These are phyloP conservation scores for Aspergillus sp. DNA, from an alignment of 2,329 filamentous ascomycete genomes.

Conservation along the genomic window DNA sequence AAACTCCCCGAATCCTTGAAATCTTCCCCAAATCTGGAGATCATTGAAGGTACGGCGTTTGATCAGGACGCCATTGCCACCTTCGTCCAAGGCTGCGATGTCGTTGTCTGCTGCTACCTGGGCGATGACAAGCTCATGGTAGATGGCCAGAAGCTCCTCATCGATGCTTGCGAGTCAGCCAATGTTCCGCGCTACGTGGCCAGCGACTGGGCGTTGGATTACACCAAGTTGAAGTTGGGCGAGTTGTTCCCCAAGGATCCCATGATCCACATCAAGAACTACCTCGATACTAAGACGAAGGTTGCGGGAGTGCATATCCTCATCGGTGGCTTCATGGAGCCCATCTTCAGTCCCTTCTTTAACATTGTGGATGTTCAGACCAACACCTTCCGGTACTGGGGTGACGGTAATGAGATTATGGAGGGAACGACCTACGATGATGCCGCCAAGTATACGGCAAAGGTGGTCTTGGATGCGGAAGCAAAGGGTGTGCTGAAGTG, in stretches of 20 bases:
- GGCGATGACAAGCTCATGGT: conserved; percentile 44
- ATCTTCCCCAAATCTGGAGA: conserved; percentile 6
- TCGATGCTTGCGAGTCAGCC: conserved; percentile 43
- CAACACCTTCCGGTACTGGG: conserved; percentile 37
- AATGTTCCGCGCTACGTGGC: conserved; percentile 44
- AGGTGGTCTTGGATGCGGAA: conserved; percentile 28
- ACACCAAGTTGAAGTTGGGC: conserved; percentile 40
- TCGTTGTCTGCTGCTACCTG: conserved; percentile 46
- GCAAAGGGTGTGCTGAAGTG: conserved; percentile 24
- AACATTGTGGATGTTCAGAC: conserved; percentile 26
- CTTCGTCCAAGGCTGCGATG: conserved; percentile 36
- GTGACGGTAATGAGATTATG: conserved; percentile 40
- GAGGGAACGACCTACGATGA: conserved; percentile 43
- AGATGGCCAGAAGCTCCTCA: conserved; percentile 45
- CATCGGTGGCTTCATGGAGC: conserved; percentile 41
- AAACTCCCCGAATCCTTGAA: conserved; percentile 27
- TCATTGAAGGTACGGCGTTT: conserved; percentile 31
- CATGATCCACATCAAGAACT: conserved; percentile 43
- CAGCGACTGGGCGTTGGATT: conserved; percentile 47
- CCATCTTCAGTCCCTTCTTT: conserved; percentile 32
- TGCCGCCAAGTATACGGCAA: conserved; percentile 42
- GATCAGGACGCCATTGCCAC: conserved; percentile 26
- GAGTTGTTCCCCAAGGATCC: conserved; percentile 44
- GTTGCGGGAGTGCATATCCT: conserved; percentile 46
- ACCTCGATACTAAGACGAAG: conserved; percentile 40